Evolutionary conservation across 345 rosid species (phyloP), one percentile per base, ranked within the genome.

Genomic region (Aurinia saxatilis): DNA sequence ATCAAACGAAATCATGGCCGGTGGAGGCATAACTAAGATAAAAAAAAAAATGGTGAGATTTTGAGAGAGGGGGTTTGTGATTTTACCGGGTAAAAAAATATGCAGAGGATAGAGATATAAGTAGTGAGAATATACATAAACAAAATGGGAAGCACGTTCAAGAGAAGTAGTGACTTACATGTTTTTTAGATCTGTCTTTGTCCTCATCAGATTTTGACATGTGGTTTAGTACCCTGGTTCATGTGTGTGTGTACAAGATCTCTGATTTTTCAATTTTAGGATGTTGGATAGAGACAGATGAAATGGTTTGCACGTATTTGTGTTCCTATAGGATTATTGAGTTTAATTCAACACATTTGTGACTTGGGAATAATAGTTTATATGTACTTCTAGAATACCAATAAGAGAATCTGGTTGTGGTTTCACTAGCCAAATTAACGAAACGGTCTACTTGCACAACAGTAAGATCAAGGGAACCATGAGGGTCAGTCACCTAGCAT

Each of bases 131-230:
- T 1, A 17, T n/a, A 27, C 13, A 19, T n/a, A 6, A 7, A 42
- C 11, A 65, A 17, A 61, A 57, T 65, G 75, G 60, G 18, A 71
- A 71, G 71, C 75, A 64, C 61, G 70, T 71, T 44, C 18, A 34
- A 49, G 65, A 13, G 50, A 55, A 71, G 75, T 63, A 65, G 66
- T 71, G 75, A 18, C 70, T 56, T 56, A 39, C 69, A 70, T 70
- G 68, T 63, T 39, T 23, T 66, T 60, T 31, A 30, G 73, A 60
- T 68, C 30, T 16, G 44, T 51, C 41, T 60, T 8, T 34, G 23
- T 68, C 61, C 10, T 34, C 5, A n/a, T 34, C 5, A n/a, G 34
- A 60, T 53, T 61, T 45, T 37, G 62, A 60, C 67, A 68, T 60
- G 56, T 53, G 73, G 18, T 27, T 68, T 34, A 52, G 8, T 44